A percentile compares a stretch with the other conserved stretches of the same genome.
phyloP scores from a whole-genome alignment of 805 yeast species.

The Ogataea pignaliae region DNA sequence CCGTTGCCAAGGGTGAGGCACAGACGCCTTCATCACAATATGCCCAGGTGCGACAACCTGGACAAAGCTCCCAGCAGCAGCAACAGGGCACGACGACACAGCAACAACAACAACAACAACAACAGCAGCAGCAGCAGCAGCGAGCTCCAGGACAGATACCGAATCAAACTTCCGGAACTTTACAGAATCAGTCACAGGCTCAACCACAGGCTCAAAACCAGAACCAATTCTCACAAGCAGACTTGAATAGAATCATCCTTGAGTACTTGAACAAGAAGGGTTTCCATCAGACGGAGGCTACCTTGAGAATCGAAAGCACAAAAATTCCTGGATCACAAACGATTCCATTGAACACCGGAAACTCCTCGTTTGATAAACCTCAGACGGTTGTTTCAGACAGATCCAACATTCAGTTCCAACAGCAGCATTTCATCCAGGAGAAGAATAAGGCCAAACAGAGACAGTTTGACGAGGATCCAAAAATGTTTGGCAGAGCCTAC shows the following conservation, averaged over 20 bases:
- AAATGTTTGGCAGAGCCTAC: slow-evolving; percentile 75
- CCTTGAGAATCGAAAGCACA: slow-evolving; percentile 81
- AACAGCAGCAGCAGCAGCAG: slow-evolving; percentile 3
- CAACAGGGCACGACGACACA: neutral
- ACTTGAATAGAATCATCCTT: slow-evolving; percentile 84
- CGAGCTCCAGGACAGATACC: slow-evolving; percentile 1
- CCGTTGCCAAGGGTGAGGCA: no score
- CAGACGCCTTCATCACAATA: no score
- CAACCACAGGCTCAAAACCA: slow-evolving; percentile 8
- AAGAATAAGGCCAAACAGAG: slow-evolving; percentile 26
- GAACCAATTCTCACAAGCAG: slow-evolving; percentile 64
- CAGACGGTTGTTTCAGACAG: slow-evolving; percentile 32
- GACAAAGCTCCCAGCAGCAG: slow-evolving; percentile 1
- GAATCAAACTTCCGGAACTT: neutral
- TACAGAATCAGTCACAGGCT: slow-evolving; percentile 1
- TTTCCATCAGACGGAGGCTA: slow-evolving; percentile 88
- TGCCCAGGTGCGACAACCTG: slow-evolving; percentile 8
- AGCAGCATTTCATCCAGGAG: slow-evolving; percentile 24
- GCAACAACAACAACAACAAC: slow-evolving; percentile 6
- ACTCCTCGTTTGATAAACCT: slow-evolving; percentile 30
- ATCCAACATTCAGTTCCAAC: slow-evolving; percentile 30
- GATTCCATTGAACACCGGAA: slow-evolving; percentile 44
- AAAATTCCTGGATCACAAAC: slow-evolving; percentile 51
- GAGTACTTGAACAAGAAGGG: slow-evolving; percentile 94
- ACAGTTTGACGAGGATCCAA: slow-evolving; percentile 55